Evolutionary conservation across 2,329 filamentous ascomycete species (phyloP).

Genomic region (Diaporthe humulicola): DNA sequence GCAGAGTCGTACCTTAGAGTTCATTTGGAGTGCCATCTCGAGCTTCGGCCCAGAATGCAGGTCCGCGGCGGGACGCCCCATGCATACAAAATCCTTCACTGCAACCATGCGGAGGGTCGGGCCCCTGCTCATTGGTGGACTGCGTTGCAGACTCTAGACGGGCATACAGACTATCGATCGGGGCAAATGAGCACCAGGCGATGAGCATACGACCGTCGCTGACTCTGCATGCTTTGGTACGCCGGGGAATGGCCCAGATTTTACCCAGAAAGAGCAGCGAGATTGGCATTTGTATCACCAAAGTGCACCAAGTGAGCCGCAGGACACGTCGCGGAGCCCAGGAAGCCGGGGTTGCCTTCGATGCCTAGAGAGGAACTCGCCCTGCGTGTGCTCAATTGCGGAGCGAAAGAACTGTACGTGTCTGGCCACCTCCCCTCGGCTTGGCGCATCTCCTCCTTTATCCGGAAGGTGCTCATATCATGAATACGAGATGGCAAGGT

Average conservation of each 20-base stretch:
- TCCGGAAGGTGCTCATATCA: constrained; percentile 28
- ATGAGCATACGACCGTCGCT: constrained; percentile 12
- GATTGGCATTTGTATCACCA: constrained; percentile 7
- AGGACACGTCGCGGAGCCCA: background rate
- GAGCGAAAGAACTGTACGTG: background rate
- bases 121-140: constrained; percentile 13
- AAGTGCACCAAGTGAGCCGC: constrained; percentile 5
- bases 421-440: constrained; percentile 23
- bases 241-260: background rate
- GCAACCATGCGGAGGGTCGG: background rate
- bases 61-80: constrained; percentile 15
- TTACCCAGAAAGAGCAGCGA: constrained; percentile 23
- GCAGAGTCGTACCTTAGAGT: background rate
- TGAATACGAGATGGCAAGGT: constrained; percentile 29
- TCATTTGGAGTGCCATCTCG: background rate
- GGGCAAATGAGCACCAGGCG: constrained; percentile 10
- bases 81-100: constrained; percentile 29
- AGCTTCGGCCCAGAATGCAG: constrained; percentile 19
- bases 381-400: constrained; percentile 6
- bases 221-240: constrained; percentile 10
- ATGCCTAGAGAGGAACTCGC: background rate
- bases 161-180: constrained; percentile 15
- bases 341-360: background rate
- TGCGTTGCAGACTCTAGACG: background rate
- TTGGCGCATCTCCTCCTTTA: constrained; percentile 24